Evolutionary conservation across 169 alveolate species (phyloP).

Genomic region (Theileria orientalis): DNA sequence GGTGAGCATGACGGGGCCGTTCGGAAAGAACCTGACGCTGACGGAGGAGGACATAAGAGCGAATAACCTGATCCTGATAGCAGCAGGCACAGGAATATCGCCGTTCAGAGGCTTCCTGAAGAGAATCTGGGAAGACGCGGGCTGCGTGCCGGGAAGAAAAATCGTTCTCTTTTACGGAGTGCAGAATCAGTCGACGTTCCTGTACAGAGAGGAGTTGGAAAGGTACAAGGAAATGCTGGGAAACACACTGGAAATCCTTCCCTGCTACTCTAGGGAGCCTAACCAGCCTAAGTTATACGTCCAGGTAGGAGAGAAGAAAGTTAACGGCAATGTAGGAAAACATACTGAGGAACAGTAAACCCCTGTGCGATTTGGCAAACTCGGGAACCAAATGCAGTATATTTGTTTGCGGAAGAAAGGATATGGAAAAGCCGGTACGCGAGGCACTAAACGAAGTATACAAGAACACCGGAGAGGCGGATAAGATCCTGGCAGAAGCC

Average conservation of each 20-base stretch:
- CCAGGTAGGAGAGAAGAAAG: slow-evolving; percentile 29
- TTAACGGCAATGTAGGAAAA: slow-evolving; percentile 33
- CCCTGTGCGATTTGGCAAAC: neutral
- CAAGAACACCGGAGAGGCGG: neutral
- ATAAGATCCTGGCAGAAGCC: neutral
- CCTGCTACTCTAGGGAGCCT: slow-evolving; percentile 46
- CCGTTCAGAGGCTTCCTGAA: slow-evolving; percentile 67
- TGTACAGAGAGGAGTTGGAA: slow-evolving; percentile 60
- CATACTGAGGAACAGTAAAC: slow-evolving; percentile 6
- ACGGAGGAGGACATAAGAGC: slow-evolving; percentile 19
- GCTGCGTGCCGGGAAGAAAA: slow-evolving; percentile 3
- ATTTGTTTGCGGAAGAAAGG: slow-evolving; percentile 54
- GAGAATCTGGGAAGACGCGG: neutral
- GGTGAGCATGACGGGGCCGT: slow-evolving; percentile 35
- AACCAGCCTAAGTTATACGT: neutral
- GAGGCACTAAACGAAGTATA: slow-evolving; percentile 9
- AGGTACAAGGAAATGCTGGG: slow-evolving; percentile 44
- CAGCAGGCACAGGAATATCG: slow-evolving; percentile 77
- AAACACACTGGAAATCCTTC: slow-evolving; percentile 42
- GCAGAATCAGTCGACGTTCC: slow-evolving; percentile 57
- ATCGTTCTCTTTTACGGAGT: slow-evolving; percentile 65
- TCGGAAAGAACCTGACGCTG: slow-evolving; percentile 16
- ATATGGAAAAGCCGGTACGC: slow-evolving; percentile 35
- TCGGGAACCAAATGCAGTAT: slow-evolving; percentile 29
- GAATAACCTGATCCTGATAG: slow-evolving; percentile 65